Percentiles rank a stretch among this genome's conserved stretches.
Conservation (phyloP, 148 eudicot genomes). For the Chenopodium formosanum region DNA sequence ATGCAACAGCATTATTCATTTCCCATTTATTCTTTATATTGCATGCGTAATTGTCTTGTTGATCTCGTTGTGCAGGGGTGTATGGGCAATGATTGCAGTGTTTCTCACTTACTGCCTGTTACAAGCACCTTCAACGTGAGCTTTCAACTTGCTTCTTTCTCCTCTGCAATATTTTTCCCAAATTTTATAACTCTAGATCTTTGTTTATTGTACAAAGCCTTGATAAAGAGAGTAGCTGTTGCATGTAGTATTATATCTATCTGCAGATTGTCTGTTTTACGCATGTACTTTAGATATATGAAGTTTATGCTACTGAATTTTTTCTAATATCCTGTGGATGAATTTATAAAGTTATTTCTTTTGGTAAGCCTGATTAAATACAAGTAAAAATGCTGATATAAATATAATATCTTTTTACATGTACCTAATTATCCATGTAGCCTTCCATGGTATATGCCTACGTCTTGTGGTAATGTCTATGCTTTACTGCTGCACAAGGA, state of each 20-base stretch:
- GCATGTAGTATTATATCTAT: background rate
- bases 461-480: background rate
- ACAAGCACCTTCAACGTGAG: conserved; percentile 99
- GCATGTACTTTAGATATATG: too few species aligned
- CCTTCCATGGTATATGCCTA: background rate
- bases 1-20: background rate
- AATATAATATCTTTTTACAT: background rate
- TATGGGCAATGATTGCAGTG: conserved; percentile 97
- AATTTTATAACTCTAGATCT: background rate
- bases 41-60: background rate
- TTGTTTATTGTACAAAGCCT: background rate
- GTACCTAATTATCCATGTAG: too few species aligned
- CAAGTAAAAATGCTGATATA: background rate
- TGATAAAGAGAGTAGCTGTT: background rate
- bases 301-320: background rate
- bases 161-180: background rate
- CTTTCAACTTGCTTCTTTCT: conserved; percentile 1
- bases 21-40: background rate
- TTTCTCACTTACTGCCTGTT: conserved; percentile 89
- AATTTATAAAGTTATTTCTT: background rate
- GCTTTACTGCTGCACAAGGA: background rate
- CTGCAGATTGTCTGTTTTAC: background rate
- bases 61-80: conserved; percentile 57
- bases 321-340: background rate
- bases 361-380: background rate